Base-by-base conservation (phyloP, 2,329 filamentous ascomycete species). In the Pseudodiploospora longispora region DNA sequence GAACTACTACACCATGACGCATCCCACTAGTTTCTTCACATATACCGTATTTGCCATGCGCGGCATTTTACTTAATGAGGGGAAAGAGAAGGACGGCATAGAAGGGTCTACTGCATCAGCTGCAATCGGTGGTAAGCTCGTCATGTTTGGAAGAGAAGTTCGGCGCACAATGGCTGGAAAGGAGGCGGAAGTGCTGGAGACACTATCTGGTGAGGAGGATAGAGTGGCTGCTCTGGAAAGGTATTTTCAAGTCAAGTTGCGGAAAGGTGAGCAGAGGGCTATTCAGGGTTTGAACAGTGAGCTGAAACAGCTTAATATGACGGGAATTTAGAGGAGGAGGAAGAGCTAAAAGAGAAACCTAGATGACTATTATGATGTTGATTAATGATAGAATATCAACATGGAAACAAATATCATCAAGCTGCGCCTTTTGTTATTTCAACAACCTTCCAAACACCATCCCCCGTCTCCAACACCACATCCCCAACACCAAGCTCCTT, bases 211-310 rank as follows among this genome's bases (percentile, higher is more conserved):
- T 2, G 78, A 81, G 55, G 59, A 61, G 8, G 65, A 78, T 38
- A 61, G 78, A 7, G 60, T 77, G 19, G 48, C 54, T 38, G 74
- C 69, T 8, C 55, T 81, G 50, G 63, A 65, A 36, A 66, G 66
- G 50, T 71, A 69, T 51, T 80, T 80, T 51, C 62, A 58, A 6
- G 68, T 82, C 39, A 55, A 62, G 32, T 56, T 82, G 30, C 65
- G 54, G 1, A 58, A 63, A 6, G 59, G 63, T 44, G 76, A 81
- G 51, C 63, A 63, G 38, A 59, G 55, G 33, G 74, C 68, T 1
- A 80, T 81, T 46, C 59, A 51, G 10, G 72, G 72, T 1, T 43
- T 60, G 36, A 40, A 54, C 5, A 63, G 47, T 3, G 55, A 55
- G 40, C 43, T 58, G 32, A 39, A 41, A 8, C 31, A 39, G 40